Evolutionary conservation across 2,329 filamentous ascomycete genomes (phyloP), one percentile per base, ranked within the genome.

Genomic region (Keithomyces neogunnii): DNA sequence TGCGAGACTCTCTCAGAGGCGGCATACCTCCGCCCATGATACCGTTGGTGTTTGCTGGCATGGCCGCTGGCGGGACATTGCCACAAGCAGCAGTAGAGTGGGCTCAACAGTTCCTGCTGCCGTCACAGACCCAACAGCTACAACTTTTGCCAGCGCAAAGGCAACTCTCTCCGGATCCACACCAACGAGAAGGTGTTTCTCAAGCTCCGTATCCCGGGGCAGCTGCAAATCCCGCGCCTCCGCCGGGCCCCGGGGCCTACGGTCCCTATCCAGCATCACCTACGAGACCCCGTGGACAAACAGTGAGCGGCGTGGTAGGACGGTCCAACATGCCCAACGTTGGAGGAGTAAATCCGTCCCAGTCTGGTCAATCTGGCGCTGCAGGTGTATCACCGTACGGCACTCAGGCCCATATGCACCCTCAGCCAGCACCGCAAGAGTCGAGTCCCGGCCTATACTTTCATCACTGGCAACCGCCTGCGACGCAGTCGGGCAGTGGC

Each of bases 381-480:
- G 50, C 66, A 32, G 56, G 62, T 35, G 66, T 72, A 59, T 64
- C 72, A 54, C 61, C 70, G 50, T 70, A 75, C 46, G 70, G 67
- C 69, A 66, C 63, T 59, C 72, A 68, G 45, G 51, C 66, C 61
- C 77, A 76, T 67, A 75, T 72, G 62, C 78, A 74, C 62, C 74
- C 71, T 39, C 77, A 81, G 50, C 50, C 76, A 33, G 55, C 78
- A 53, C 81, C 84, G 60, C 78, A 86, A 58, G 81, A 83, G 56
- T 78, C 82, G 19, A 88, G 86, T 40, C 83, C 86, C 0, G 86
- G 85, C 28, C 87, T 95, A 46, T 93, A 89, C 67, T 96, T 96
- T 66, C 89, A 95, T 63, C 89, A 95, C 65, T 96, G 90, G 89
- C 87, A 92, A 53, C 90, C 90, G 45, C 90, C 90, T 11, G 79